Conservation (phyloP, 306 rosid species). For the Canavalia gladiata region DNA sequence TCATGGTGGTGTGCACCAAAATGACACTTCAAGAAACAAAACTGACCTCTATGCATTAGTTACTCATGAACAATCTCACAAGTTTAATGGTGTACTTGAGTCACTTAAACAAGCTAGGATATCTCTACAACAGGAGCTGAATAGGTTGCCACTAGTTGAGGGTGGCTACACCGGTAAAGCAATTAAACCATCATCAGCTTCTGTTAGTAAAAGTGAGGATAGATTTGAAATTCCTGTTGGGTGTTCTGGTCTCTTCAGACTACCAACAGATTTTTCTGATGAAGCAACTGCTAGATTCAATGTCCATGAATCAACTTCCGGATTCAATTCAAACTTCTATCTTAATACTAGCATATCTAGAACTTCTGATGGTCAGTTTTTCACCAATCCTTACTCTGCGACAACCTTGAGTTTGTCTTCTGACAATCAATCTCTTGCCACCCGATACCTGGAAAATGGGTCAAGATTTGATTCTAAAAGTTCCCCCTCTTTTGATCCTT, state of each 20-base stretch:
- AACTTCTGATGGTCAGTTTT: constrained; percentile 51
- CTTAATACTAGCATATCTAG: constrained; percentile 45
- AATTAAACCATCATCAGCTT: constrained; percentile 47
- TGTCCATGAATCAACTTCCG: constrained; percentile 56
- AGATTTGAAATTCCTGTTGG: constrained; percentile 67
- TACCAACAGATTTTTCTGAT: constrained; percentile 76
- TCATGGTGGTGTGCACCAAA: constrained; percentile 44
- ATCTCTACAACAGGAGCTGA: constrained; percentile 71
- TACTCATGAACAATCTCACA: constrained; percentile 61
- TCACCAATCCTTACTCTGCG: constrained; percentile 47
- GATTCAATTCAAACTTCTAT: constrained; percentile 46
- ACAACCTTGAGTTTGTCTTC: constrained; percentile 49
- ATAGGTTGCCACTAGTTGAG: constrained; percentile 56
- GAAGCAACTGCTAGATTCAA: constrained; percentile 56
- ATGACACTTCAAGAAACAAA: constrained; percentile 54
- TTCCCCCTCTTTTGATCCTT: constrained; percentile 55
- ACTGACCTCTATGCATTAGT: constrained; percentile 75
- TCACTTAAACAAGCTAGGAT: constrained; percentile 84
- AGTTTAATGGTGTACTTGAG: constrained; percentile 70
- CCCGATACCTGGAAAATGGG: constrained; percentile 51
- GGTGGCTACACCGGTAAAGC: constrained; percentile 47
- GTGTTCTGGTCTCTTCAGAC: constrained; percentile 82
- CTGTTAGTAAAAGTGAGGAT: constrained; percentile 55
- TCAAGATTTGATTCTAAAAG: constrained; percentile 53
- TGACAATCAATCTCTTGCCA: constrained; percentile 51